Conservation (phyloP, 306 rosid genomes). For the Cucumis sativus region DNA sequence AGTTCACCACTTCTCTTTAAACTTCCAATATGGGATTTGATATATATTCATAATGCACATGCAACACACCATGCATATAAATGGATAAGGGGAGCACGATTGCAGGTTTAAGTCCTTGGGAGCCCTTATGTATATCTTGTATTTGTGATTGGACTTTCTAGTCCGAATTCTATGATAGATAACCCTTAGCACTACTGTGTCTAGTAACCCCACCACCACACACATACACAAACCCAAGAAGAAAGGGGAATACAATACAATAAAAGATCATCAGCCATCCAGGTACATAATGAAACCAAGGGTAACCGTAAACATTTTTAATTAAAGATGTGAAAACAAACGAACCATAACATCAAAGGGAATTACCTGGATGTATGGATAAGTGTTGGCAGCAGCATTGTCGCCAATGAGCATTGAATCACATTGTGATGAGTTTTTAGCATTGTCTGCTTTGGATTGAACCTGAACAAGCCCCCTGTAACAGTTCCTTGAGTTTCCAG, state of each 20-base stretch:
- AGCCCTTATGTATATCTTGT: background rate
- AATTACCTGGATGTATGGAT: conserved; percentile 78
- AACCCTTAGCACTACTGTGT: background rate
- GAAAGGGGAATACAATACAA: background rate
- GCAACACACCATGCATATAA: background rate
- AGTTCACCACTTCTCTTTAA: background rate
- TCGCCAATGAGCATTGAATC: conserved; percentile 98
- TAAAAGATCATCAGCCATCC: background rate
- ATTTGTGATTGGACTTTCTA: background rate
- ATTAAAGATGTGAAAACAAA: background rate
- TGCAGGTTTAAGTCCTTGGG: background rate
- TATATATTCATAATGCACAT: background rate
- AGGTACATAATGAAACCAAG: background rate
- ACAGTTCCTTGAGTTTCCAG: conserved; percentile 74
- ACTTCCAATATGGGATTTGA: background rate
- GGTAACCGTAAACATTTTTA: background rate
- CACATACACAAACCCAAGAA: background rate
- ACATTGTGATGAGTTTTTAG: conserved; percentile 78
- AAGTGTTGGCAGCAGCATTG: conserved; percentile 80
- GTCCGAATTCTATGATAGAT: background rate
- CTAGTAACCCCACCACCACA: background rate
- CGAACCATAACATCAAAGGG: background rate
- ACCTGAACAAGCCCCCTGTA: conserved; percentile 93
- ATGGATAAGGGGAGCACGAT: background rate
- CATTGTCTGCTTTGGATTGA: conserved; percentile 73